Evolutionary conservation across 768 basidiomycete genomes (phyloP).

Genomic region (Amanita rimosa): DNA sequence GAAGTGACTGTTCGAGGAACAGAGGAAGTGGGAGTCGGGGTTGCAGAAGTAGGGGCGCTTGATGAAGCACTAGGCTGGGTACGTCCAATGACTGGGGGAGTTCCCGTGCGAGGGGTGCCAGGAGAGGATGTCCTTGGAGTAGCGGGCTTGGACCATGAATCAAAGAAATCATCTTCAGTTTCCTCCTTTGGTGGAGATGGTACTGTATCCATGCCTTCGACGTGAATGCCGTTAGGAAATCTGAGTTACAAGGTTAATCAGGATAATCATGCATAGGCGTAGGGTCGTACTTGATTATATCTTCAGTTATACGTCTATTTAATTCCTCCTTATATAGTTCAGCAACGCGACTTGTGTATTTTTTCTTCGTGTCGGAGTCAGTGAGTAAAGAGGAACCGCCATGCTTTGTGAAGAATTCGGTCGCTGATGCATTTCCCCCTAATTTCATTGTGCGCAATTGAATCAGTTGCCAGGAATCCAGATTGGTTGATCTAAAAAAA

Average conservation of each 20-base stretch:
- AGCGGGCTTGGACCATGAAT: constrained; percentile 87
- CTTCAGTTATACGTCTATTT: constrained; percentile 67
- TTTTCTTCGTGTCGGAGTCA: constrained; percentile 76
- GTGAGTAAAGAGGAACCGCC: constrained; percentile 62
- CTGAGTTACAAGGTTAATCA: constrained; percentile 24
- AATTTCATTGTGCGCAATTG: constrained; percentile 96
- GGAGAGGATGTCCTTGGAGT: constrained; percentile 43
- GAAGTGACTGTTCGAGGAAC: constrained; percentile 58
- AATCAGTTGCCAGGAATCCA: constrained; percentile 85
- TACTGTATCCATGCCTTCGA: constrained; percentile 67
- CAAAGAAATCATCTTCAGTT: constrained; percentile 89
- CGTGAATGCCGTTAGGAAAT: constrained; percentile 62
- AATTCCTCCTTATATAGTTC: constrained; percentile 92
- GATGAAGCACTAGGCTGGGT: constrained; percentile 26
- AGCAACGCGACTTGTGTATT: constrained; percentile 77
- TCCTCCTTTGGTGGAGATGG: constrained; percentile 29
- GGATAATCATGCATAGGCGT: constrained; percentile 4
- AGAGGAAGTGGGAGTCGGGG: constrained; percentile 16
- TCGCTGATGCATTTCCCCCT: constrained; percentile 81
- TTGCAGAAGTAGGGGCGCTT: constrained; percentile 18
- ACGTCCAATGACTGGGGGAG: constrained; percentile 52
- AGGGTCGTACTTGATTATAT: constrained; percentile 40
- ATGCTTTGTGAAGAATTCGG: constrained; percentile 84
- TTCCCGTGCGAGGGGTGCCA: constrained; percentile 35
- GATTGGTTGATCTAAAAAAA: constrained; percentile 73